These are phyloP conservation scores for Ceratocystis diversiconidia DNA, from an alignment of 2,329 filamentous ascomycete species.

Conservation along the genomic window DNA sequence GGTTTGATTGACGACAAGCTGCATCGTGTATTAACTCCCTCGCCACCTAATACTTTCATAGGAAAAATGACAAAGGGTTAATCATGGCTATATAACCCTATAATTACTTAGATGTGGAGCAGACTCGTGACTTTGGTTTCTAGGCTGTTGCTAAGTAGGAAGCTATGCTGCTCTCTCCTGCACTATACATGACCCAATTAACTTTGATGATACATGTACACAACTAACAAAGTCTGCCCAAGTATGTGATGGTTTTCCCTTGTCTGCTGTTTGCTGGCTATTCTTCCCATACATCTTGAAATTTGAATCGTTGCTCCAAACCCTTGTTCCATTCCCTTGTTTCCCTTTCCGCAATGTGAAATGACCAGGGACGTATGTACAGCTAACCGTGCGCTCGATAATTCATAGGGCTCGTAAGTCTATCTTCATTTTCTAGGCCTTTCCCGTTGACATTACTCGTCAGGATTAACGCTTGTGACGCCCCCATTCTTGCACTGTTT, in stretches of 20 bases:
- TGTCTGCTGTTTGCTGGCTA: background rate
- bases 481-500: background rate
- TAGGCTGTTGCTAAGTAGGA: background rate
- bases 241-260: background rate
- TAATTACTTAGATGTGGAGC: background rate
- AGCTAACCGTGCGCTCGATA: background rate
- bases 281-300: background rate
- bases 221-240: too few species aligned
- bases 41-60: background rate
- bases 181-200: too few species aligned
- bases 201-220: too few species aligned
- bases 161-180: too few species aligned
- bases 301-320: background rate
- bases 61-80: background rate
- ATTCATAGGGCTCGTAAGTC: background rate
- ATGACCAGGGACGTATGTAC: constrained; percentile 1
- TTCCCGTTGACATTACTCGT: background rate
- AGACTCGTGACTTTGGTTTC: background rate
- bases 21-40: background rate
- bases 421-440: constrained; percentile 5
- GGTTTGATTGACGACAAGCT: background rate
- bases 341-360: background rate
- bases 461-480: background rate
- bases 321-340: background rate
- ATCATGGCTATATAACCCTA: background rate